Percentiles rank a stretch among this genome's conserved stretches.
phyloP scores from a whole-genome alignment of 805 yeast genomes.

The Kodamaea lidongshanica region DNA sequence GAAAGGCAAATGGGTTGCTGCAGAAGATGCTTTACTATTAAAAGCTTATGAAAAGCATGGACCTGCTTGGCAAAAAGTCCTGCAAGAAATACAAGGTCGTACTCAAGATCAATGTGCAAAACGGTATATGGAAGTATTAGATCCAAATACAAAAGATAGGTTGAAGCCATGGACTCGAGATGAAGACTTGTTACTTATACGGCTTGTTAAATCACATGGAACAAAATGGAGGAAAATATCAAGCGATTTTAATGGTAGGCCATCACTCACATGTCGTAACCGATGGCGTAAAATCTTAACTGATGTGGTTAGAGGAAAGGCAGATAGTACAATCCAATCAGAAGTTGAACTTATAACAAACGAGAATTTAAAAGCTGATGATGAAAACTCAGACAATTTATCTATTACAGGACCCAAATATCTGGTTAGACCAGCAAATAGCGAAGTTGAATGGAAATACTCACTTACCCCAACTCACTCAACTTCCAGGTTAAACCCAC shows the following conservation, averaged over 20 bases:
- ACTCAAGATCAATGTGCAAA: constrained; percentile 96
- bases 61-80: constrained; percentile 80
- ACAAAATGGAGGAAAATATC: constrained; percentile 88
- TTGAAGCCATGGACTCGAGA: constrained; percentile 72
- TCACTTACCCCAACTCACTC: no score
- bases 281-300: constrained; percentile 87
- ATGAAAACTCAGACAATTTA: not conserved
- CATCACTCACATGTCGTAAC: constrained; percentile 84
- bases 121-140: constrained; percentile 80
- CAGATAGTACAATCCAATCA: constrained; percentile 45
- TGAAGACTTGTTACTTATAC: constrained; percentile 69
- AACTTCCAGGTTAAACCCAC: constrained; percentile 21
- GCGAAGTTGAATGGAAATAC: constrained; percentile 57
- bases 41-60: constrained; percentile 66
- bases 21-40: constrained; percentile 64
- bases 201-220: constrained; percentile 63
- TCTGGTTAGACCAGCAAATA: constrained; percentile 8
- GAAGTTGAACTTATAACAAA: constrained; percentile 53
- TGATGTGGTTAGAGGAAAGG: constrained; percentile 63
- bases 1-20: constrained; percentile 82
- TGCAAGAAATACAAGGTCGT: constrained; percentile 70
- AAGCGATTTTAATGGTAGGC: constrained; percentile 64
- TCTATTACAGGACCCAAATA: no score
- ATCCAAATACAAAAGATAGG: constrained; percentile 73
- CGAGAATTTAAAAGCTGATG: constrained; percentile 12